Evolutionary conservation across 345 rosid genomes (phyloP).

Genomic region (Pseudoturritis turrita): DNA sequence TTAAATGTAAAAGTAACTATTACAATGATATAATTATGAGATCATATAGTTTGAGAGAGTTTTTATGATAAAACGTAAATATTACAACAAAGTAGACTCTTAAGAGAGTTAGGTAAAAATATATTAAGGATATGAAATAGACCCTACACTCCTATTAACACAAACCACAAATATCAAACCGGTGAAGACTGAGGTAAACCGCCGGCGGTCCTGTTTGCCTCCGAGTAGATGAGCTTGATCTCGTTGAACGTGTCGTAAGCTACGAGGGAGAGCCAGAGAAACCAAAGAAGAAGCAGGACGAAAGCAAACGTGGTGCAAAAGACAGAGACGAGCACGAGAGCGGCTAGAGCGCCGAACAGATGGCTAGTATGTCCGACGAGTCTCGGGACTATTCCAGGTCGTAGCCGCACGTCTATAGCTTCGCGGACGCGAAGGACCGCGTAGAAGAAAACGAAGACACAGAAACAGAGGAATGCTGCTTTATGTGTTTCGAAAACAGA

Average conservation of each 20-base stretch:
- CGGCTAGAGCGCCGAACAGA: constrained; percentile 16
- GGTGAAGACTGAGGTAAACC: background rate
- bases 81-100: no score
- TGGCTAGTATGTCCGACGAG: constrained; percentile 18
- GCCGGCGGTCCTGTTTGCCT: background rate
- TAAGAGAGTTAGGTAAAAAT: no score
- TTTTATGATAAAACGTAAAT: no score
- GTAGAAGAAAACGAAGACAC: background rate
- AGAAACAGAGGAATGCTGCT: constrained; percentile 5
- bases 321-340: background rate
- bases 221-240: no score
- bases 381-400: background rate
- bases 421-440: constrained; percentile 5
- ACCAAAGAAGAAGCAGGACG: background rate
- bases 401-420: background rate
- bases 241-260: background rate
- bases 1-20: no score
- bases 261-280: background rate
- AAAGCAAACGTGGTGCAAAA: background rate
- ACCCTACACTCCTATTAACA: background rate
- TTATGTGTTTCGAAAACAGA: constrained; percentile 17
- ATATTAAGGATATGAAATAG: no score
- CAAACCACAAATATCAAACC: background rate
- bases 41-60: no score
- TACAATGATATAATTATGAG: no score